Percentiles rank a stretch among this genome's conserved stretches.
These are phyloP conservation scores for Periconia digitata DNA, from an alignment of 2,329 filamentous ascomycete genomes.

Conservation along the genomic window DNA sequence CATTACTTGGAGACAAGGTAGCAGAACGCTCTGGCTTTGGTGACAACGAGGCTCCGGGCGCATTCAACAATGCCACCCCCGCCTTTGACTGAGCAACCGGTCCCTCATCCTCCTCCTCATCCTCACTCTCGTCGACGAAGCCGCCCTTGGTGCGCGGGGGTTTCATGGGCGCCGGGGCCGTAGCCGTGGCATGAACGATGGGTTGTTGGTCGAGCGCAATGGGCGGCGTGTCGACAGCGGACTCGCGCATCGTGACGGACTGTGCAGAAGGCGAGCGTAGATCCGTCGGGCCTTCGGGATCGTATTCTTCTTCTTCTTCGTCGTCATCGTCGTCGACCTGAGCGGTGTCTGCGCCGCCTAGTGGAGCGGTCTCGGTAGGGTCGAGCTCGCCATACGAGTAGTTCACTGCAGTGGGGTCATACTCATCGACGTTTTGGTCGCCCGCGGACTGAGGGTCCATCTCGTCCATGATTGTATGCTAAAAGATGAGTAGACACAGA, in stretches of 20 bases:
- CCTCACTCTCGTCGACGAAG: slow-evolving; percentile 65
- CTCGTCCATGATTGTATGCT: slow-evolving; percentile 10
- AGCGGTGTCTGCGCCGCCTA: slow-evolving; percentile 11
- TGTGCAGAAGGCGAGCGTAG: slow-evolving; percentile 24
- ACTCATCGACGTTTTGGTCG: slow-evolving; percentile 28
- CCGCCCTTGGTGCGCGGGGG: slow-evolving; percentile 60
- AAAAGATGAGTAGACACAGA: slow-evolving; percentile 12
- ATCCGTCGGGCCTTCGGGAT: slow-evolving; percentile 26
- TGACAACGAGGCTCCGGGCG: slow-evolving; percentile 51
- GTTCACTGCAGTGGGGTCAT: too few relatives aligned
- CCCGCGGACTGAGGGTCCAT: slow-evolving; percentile 1
- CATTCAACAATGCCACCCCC: slow-evolving; percentile 52
- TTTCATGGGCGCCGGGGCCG: slow-evolving; percentile 36
- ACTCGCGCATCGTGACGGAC: slow-evolving; percentile 31
- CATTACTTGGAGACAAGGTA: slow-evolving; percentile 60
- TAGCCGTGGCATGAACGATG: slow-evolving; percentile 22
- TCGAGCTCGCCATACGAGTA: too few relatives aligned
- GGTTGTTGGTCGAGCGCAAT: slow-evolving; percentile 22
- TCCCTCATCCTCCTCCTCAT: slow-evolving; percentile 58
- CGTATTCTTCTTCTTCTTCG: slow-evolving; percentile 45
- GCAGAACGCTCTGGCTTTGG: slow-evolving; percentile 57
- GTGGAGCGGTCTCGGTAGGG: slow-evolving; percentile 50
- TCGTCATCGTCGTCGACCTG: slow-evolving; percentile 31
- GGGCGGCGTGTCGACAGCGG: slow-evolving; percentile 30
- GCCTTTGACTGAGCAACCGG: slow-evolving; percentile 51